These are phyloP conservation scores for Trichophyton verrucosum DNA, from an alignment of 2,329 filamentous ascomycete species.

Conservation along the genomic window DNA sequence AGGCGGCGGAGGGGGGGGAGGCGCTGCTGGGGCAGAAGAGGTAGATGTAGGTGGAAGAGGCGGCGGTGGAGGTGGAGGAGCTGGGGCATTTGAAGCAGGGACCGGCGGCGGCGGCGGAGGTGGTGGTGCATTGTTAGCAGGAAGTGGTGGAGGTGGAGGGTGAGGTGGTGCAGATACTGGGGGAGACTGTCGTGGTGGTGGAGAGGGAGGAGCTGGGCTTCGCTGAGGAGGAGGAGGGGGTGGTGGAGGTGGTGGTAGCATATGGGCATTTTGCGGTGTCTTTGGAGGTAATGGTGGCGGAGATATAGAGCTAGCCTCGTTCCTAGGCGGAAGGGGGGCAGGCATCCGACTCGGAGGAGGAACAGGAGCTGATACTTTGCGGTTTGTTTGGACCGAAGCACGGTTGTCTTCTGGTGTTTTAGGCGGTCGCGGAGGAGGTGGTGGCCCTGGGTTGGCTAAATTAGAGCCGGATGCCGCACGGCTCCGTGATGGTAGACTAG, in stretches of 20 bases:
- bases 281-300: slow-evolving; percentile 34
- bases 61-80: slow-evolving; percentile 18
- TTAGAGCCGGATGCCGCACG: slow-evolving; percentile 39
- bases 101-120: slow-evolving; percentile 25
- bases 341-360: slow-evolving; percentile 59
- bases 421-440: slow-evolving; percentile 50
- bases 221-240: slow-evolving; percentile 24
- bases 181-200: slow-evolving; percentile 22
- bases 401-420: slow-evolving; percentile 55
- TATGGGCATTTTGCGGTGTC: slow-evolving; percentile 36
- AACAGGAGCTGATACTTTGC: slow-evolving; percentile 52
- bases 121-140: slow-evolving; percentile 22
- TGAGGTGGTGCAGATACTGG: slow-evolving; percentile 18
- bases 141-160: slow-evolving; percentile 28
- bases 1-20: slow-evolving; percentile 20
- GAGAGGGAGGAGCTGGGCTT: slow-evolving; percentile 18
- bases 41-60: slow-evolving; percentile 23
- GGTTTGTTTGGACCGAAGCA: slow-evolving; percentile 55
- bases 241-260: slow-evolving; percentile 39
- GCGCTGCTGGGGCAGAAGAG: slow-evolving; percentile 19
- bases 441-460: slow-evolving; percentile 44
- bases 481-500: slow-evolving; percentile 36
- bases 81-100: slow-evolving; percentile 39
- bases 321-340: slow-evolving; percentile 20
- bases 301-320: slow-evolving; percentile 33